Evolutionary conservation across 208 protist species (phyloP), one percentile per base, ranked within the genome.

Genomic region (Leishmania aethiopica): DNA sequence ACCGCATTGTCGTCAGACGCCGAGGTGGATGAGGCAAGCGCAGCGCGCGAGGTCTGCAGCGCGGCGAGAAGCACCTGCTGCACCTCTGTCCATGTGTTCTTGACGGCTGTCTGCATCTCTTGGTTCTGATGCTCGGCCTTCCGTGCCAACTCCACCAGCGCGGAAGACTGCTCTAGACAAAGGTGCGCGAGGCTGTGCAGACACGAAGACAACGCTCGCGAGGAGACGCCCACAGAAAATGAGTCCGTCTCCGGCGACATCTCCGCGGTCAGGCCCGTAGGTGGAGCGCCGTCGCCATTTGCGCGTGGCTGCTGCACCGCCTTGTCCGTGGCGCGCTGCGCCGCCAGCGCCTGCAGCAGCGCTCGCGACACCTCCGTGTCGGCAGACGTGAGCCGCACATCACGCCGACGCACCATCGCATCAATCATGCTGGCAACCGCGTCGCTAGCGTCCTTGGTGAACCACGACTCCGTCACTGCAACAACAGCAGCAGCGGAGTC

Each of bases 11-110:
- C 25, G 42, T 60, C 2, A 53, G n/a, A 55, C 22, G 10, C 57
- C 10, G 42, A 32, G 10, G n/a, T 22, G 4, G 62, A 64, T 7
- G 75, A 10, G 11, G 76, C 42, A 3, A 81, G 37, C 19, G 72
- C 77, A 3, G 37, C 53, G 62, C 78, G 77, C n/a, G 82, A 85
- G 59, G 82, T 82, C 67, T 83, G 78, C 66, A 86, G 40, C 0
- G 83, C 83, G 3, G 42, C 66, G 17, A 86, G 55, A 49, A 86
- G 78, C 42, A 78, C 76, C 57, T 66, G 51, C 67, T 86, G 83
- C 75, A 83, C 83, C 40, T 62, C 83, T 35, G 83, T 86, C 83
- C 83, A 86, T 40, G 83, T 80, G 51, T 79, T 62, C n/a, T 76
- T 86, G 60, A 86, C 83, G 10, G 64, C 75, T 40, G 49, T n/a